Evolutionary conservation across 2,329 filamentous ascomycete genomes (phyloP).

Genomic region (Xylaria sp.): DNA sequence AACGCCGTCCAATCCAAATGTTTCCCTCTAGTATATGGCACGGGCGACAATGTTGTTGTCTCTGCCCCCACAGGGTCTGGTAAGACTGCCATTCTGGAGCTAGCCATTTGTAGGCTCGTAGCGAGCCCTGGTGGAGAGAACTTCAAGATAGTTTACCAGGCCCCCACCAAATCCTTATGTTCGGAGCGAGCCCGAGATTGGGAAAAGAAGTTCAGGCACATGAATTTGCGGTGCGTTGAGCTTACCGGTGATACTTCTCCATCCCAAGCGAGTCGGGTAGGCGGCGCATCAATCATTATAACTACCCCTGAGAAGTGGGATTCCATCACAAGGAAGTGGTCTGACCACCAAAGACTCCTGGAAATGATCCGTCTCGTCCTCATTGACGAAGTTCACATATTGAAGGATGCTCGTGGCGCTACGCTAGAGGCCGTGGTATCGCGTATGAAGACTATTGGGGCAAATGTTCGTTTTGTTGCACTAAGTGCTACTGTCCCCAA

Average conservation of each 20-base stretch:
- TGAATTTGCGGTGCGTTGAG: slow-evolving; percentile 73
- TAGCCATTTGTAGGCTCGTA: slow-evolving; percentile 77
- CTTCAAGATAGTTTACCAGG: slow-evolving; percentile 84
- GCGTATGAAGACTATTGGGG: slow-evolving; percentile 80
- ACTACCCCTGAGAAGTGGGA: slow-evolving; percentile 94
- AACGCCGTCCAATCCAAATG: slow-evolving; percentile 85
- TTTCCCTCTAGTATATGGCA: slow-evolving; percentile 67
- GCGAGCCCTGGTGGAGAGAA: slow-evolving; percentile 56
- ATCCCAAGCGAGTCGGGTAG: slow-evolving; percentile 66
- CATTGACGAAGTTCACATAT: slow-evolving; percentile 85
- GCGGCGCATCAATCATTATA: slow-evolving; percentile 78
- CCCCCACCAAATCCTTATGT: slow-evolving; percentile 82
- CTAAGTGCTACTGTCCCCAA: slow-evolving; percentile 85
- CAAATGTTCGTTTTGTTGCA: slow-evolving; percentile 76
- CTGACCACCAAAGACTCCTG: slow-evolving; percentile 75
- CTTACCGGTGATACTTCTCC: slow-evolving; percentile 80
- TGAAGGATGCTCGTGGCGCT: slow-evolving; percentile 78
- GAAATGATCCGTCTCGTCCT: slow-evolving; percentile 77
- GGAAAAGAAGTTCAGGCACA: slow-evolving; percentile 69
- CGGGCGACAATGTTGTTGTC: slow-evolving; percentile 76
- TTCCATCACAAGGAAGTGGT: slow-evolving; percentile 85
- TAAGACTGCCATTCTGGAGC: slow-evolving; percentile 80
- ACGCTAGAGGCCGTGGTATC: slow-evolving; percentile 84
- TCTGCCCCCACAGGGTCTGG: slow-evolving; percentile 84
- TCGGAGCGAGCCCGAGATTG: slow-evolving; percentile 77